Percentiles rank a stretch among this genome's conserved stretches.
These are phyloP conservation scores for Pseudonitzschia multistriata DNA, from an alignment of 108 stramenopile genomes.

Conservation along the genomic window DNA sequence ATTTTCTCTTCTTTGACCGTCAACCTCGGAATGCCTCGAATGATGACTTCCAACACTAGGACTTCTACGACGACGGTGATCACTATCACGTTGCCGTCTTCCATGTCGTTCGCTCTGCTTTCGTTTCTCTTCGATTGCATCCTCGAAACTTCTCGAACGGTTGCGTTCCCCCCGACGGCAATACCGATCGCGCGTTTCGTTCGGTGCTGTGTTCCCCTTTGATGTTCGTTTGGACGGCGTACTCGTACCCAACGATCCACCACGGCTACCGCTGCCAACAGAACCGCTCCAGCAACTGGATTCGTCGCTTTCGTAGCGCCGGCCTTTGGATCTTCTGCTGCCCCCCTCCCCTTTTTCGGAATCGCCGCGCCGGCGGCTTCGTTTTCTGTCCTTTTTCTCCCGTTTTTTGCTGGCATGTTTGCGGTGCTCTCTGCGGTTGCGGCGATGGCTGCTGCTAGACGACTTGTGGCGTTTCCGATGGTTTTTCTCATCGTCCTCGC, in stretches of 20 bases:
- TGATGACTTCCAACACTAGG: not conserved
- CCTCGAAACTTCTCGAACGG: no score
- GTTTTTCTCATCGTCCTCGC: not conserved
- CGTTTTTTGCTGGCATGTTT: not conserved
- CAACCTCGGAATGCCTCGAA: no score
- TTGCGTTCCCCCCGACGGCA: no score
- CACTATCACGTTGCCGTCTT: not conserved
- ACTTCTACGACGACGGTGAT: not conserved
- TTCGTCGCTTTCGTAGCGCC: not conserved
- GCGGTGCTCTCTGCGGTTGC: not conserved
- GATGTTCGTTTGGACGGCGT: no score
- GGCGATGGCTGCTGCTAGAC: not conserved
- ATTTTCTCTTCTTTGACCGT: no score
- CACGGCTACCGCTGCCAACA: no score
- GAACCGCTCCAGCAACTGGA: no score
- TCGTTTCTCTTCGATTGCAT: no score
- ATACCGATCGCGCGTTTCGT: no score
- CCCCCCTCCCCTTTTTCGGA: not conserved
- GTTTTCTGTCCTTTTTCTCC: not conserved
- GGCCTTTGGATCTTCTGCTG: not conserved
- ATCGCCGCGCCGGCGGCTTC: not conserved
- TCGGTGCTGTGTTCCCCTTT: no score
- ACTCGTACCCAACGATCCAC: no score
- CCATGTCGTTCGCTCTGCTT: not conserved
- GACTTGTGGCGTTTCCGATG: constrained; percentile 3